These are phyloP conservation scores for Coniochaeta sp. DNA, from an alignment of 2,329 filamentous ascomycete species.

Conservation along the genomic window DNA sequence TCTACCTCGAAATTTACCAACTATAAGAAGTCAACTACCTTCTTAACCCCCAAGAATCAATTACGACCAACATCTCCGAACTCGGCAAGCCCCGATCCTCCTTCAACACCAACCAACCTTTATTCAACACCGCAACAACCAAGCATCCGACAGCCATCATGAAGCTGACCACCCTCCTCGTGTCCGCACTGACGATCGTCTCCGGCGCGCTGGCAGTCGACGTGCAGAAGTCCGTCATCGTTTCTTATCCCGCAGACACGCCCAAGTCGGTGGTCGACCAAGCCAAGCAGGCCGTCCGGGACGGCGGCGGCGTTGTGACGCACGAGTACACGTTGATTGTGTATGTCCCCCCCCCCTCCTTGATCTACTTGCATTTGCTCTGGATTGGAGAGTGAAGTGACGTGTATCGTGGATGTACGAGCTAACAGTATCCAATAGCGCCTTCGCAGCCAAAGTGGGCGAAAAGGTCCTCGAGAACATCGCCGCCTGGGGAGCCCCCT, in stretches of 20 bases:
- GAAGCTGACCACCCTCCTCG: conserved; percentile 51
- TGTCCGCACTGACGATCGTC: conserved; percentile 49
- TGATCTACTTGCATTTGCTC: too few relatives aligned
- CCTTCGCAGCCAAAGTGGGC: conserved; percentile 69
- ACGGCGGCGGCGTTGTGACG: conserved; percentile 69
- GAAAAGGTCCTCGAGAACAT: conserved; percentile 62
- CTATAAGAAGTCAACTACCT: too few relatives aligned
- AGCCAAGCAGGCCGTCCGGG: conserved; percentile 63
- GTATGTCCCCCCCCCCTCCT: conserved; percentile 37
- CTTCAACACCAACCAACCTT: too few relatives aligned
- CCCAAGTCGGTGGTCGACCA: conserved; percentile 61
- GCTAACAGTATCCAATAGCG: conserved; percentile 39
- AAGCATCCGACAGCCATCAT: conserved; percentile 36
- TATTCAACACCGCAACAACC: not conserved
- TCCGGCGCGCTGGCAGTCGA: conserved; percentile 57
- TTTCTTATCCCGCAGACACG: conserved; percentile 67
- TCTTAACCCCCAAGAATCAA: too few relatives aligned
- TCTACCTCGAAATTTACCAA: too few relatives aligned
- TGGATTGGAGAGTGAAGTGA: too few relatives aligned
- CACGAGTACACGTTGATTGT: conserved; percentile 66
- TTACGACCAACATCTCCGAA: not conserved
- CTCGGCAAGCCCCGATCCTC: not conserved
- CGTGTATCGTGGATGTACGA: too few relatives aligned
- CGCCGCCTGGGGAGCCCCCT: conserved; percentile 51
- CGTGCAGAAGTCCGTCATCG: conserved; percentile 64